These are phyloP conservation scores for Metarhizium album DNA, from an alignment of 2,329 filamentous ascomycete species.

Conservation along the genomic window DNA sequence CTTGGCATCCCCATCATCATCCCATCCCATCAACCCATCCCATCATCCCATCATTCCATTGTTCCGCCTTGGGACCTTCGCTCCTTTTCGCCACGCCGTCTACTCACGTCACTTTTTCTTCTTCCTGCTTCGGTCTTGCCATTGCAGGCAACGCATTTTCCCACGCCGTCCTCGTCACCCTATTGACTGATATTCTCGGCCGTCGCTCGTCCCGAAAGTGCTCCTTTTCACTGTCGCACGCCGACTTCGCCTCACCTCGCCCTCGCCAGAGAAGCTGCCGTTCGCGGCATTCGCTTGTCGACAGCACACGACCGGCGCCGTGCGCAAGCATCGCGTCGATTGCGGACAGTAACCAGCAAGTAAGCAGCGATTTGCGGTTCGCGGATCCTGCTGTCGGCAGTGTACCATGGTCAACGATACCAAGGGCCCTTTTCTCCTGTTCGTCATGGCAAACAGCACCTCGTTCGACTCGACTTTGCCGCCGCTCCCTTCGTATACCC, in stretches of 20 bases:
- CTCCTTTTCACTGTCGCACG: neutral
- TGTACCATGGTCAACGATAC: constrained; percentile 30
- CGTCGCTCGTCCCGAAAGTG: too few species aligned
- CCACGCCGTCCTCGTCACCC: neutral
- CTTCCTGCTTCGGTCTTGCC: neutral
- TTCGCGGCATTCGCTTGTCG: neutral
- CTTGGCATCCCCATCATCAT: too few species aligned
- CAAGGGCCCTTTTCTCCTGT: constrained; percentile 16
- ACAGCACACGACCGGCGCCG: neutral
- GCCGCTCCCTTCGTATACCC: constrained; percentile 72
- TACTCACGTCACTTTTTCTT: neutral
- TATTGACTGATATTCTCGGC: neutral
- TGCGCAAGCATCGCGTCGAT: neutral
- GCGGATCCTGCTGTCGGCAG: neutral
- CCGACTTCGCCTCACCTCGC: neutral
- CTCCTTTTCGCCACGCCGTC: neutral
- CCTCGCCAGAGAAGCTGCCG: neutral
- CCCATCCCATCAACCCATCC: neutral
- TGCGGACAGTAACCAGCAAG: neutral
- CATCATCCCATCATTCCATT: neutral
- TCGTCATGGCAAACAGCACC: constrained; percentile 41
- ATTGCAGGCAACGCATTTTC: neutral
- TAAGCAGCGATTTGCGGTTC: neutral
- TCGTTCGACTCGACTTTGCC: constrained; percentile 54
- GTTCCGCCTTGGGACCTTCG: neutral